These are phyloP conservation scores for Oryza meyeriana DNA, from an alignment of 176 grass and related monocot genomes.

Conservation along the genomic window DNA sequence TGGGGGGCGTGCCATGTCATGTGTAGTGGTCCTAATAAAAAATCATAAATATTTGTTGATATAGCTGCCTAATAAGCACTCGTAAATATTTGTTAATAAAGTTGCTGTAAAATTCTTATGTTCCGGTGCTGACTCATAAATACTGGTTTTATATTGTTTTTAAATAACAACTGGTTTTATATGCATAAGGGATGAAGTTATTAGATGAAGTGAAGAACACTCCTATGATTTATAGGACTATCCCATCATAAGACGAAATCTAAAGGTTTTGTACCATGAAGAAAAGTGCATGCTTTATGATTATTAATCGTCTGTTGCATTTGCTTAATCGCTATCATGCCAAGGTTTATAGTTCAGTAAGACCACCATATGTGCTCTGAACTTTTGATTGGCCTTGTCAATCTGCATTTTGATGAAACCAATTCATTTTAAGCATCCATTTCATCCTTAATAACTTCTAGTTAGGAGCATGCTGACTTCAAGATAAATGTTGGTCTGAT, in stretches of 20 bases:
- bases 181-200: background rate
- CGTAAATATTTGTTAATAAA: background rate
- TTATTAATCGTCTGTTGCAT: constrained; percentile 9
- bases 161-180: background rate
- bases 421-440: background rate
- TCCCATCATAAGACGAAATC: background rate
- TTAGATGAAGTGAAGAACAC: background rate
- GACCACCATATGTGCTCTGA: background rate
- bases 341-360: background rate
- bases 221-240: background rate
- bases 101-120: background rate
- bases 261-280: constrained; percentile 2
- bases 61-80: too few relatives aligned
- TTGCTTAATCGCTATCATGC: constrained; percentile 3
- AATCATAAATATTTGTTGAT: too few relatives aligned
- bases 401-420: background rate
- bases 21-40: background rate
- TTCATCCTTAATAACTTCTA: background rate
- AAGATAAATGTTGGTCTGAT: background rate
- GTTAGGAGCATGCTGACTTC: background rate
- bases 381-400: background rate
- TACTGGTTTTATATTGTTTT: background rate
- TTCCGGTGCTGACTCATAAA: too few relatives aligned
- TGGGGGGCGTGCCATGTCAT: too few relatives aligned
- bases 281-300: constrained; percentile 22